Percentiles rank a stretch among this genome's conserved stretches.
phyloP scores from a whole-genome alignment of 202 grass and related monocot genomes.

The Eragrostis tef region DNA sequence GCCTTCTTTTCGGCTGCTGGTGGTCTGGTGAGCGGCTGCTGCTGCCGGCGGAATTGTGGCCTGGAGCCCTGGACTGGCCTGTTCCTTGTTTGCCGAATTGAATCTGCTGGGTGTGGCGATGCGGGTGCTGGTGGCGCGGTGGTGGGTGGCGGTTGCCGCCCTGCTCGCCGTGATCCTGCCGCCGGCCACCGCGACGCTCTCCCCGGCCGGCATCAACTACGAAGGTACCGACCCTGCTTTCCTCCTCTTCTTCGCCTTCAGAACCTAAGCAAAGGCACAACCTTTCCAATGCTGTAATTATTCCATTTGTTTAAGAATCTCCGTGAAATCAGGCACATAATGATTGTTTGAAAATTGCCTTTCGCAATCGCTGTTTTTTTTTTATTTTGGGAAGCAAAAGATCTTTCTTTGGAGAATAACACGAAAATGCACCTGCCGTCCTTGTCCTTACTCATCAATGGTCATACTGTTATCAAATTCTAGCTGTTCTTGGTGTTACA shows the following conservation, averaged over 20 bases:
- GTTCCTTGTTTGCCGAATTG: background rate
- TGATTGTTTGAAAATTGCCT: background rate
- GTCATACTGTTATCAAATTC: background rate
- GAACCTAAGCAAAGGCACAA: background rate
- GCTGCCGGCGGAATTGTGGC: slow-evolving; percentile 39
- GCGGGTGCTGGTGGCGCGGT: no score
- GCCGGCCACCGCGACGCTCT: slow-evolving; percentile 55
- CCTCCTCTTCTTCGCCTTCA: background rate
- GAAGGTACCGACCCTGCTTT: slow-evolving; percentile 45
- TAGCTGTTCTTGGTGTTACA: slow-evolving; percentile 3
- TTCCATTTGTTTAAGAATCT: background rate
- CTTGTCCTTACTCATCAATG: background rate
- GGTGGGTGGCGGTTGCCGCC: slow-evolving; percentile 24
- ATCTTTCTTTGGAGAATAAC: slow-evolving; percentile 13
- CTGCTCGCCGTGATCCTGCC: slow-evolving; percentile 41
- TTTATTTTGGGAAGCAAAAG: no score
- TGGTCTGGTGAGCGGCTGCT: background rate
- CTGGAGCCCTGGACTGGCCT: background rate
- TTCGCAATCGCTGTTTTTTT: no score
- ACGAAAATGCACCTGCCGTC: slow-evolving; percentile 27
- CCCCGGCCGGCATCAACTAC: slow-evolving; percentile 69
- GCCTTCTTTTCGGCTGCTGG: background rate
- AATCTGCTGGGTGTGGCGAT: slow-evolving; percentile 44
- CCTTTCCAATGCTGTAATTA: background rate
- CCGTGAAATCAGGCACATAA: background rate